Percentiles rank a stretch among this genome's conserved stretches.
These are phyloP conservation scores for Solanum ahanhuiri DNA, from an alignment of 257 asterid genomes.

Conservation along the genomic window DNA sequence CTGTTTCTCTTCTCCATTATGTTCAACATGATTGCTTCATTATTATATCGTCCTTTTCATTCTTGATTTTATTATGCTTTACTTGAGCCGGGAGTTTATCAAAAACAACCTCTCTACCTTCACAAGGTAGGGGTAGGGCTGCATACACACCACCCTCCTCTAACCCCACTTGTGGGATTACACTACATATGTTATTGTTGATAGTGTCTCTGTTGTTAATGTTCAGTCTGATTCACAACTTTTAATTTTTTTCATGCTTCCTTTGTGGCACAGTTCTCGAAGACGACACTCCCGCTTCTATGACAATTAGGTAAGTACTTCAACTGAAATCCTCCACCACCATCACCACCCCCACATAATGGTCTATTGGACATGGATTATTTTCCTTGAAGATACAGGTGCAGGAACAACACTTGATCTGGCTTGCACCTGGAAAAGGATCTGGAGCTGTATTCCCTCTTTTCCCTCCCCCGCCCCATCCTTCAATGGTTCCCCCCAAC, in stretches of 20 bases:
- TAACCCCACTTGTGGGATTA: neutral
- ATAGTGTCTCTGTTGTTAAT: neutral
- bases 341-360: neutral
- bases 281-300: conserved; percentile 71
- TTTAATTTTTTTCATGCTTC: neutral
- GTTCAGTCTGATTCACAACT: neutral
- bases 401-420: neutral
- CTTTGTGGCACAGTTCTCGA: conserved; percentile 40
- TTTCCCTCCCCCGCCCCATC: neutral
- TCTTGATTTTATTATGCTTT: neutral
- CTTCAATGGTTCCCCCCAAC: no score
- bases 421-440: neutral
- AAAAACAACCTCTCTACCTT: neutral
- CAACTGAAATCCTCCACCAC: neutral
- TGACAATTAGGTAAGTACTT: conserved; percentile 41
- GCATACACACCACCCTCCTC: neutral
- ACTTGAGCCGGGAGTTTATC: neutral
- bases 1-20: neutral
- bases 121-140: neutral
- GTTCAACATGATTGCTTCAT: neutral
- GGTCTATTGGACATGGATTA: neutral
- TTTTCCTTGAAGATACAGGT: neutral
- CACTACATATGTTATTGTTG: neutral
- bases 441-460: neutral
- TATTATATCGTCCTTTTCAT: neutral